Percentiles rank a stretch among this genome's conserved stretches.
Evolutionary conservation across 306 rosid genomes (phyloP).

Genomic region (Hippophae rhamnoides): DNA sequence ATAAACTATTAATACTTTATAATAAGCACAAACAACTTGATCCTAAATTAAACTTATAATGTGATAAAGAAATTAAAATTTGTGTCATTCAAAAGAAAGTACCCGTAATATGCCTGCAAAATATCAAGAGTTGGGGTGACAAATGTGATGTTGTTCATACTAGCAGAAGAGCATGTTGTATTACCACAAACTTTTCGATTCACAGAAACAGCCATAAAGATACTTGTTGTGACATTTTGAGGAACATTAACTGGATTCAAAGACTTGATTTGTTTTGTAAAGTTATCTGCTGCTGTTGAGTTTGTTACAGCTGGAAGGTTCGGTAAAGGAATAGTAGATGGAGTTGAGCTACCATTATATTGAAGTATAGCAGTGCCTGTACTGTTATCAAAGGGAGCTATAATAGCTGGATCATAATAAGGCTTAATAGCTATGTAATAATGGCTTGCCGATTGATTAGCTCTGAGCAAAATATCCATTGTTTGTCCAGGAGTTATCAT

Average conservation of each 20-base stretch:
- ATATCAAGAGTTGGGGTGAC: constrained; percentile 15
- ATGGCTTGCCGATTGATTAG: constrained; percentile 15
- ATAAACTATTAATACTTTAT: no score
- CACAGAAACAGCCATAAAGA: constrained; percentile 16
- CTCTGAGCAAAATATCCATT: constrained; percentile 33
- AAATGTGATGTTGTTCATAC: constrained; percentile 31
- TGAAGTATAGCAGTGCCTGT: constrained; percentile 5
- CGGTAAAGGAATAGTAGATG: not conserved
- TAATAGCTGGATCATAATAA: not conserved
- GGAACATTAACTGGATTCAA: constrained; percentile 28
- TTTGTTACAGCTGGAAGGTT: not conserved
- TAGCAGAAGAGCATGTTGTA: constrained; percentile 16
- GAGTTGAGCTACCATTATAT: not conserved
- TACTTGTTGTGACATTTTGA: not conserved
- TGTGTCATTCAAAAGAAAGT: not conserved
- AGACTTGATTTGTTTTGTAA: constrained; percentile 11
- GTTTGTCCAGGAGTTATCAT: constrained; percentile 43
- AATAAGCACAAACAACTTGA: no score
- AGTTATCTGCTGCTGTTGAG: constrained; percentile 8
- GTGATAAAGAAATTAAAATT: no score
- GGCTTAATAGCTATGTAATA: constrained; percentile 16
- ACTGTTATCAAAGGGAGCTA: constrained; percentile 10
- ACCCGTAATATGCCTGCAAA: constrained; percentile 27
- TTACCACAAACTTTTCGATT: constrained; percentile 14
- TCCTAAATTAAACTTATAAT: no score